These are phyloP conservation scores for Coemansia sp. DNA, from an alignment of 192 early-diverging fungal genomes.

Conservation along the genomic window DNA sequence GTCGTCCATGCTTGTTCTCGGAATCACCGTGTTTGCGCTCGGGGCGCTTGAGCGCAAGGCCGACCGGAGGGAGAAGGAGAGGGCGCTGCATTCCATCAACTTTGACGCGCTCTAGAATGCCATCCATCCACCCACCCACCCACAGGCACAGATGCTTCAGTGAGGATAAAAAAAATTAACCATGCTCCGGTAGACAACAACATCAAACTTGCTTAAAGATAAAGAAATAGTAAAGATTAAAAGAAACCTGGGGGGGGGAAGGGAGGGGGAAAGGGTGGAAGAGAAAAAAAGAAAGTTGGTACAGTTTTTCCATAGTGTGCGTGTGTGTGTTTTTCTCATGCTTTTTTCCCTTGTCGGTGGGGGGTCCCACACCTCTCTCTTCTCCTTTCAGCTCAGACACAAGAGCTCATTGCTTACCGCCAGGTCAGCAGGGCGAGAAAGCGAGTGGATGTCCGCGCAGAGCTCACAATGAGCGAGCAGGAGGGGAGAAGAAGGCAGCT, in stretches of 20 bases:
- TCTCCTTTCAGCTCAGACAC: too few relatives aligned
- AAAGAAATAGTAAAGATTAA: too few relatives aligned
- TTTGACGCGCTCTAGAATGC: conserved; percentile 82
- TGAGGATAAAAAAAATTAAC: not conserved
- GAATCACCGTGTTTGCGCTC: conserved; percentile 68
- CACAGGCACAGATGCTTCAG: not conserved
- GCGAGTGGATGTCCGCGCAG: too few relatives aligned
- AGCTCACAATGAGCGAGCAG: too few relatives aligned
- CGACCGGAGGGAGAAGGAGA: conserved; percentile 76
- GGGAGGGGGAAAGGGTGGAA: not conserved
- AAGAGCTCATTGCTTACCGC: too few relatives aligned
- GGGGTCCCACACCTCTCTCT: too few relatives aligned
- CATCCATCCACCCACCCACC: too few relatives aligned
- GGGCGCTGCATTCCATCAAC: conserved; percentile 82
- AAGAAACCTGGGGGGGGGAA: too few relatives aligned
- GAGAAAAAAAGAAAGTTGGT: not conserved
- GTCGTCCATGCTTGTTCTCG: conserved; percentile 69
- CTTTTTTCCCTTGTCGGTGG: too few relatives aligned
- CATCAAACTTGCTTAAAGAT: too few relatives aligned
- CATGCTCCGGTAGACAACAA: not conserved
- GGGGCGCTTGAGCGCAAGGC: conserved; percentile 76
- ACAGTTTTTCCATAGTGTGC: not conserved
- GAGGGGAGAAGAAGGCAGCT: not conserved
- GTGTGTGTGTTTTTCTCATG: too few relatives aligned
- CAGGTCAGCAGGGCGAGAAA: too few relatives aligned